Conservation (phyloP, 176 grass and related monocot species). For the Aegilops longissima region DNA sequence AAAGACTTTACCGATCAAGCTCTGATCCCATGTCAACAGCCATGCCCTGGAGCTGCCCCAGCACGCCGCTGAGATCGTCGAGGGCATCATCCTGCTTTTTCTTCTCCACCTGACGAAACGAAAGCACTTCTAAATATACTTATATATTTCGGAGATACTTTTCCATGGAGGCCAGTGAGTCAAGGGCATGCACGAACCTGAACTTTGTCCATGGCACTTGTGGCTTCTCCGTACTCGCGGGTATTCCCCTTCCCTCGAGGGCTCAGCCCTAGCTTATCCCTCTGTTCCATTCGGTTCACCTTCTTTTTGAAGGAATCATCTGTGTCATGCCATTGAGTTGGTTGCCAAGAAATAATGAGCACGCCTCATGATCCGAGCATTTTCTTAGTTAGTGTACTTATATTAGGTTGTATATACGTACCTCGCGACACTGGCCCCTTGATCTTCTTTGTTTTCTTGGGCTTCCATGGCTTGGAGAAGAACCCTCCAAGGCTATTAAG, state of each 20-base stretch:
- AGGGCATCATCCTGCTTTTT: conserved; percentile 74
- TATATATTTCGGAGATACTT: not conserved
- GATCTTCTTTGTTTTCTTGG: conserved; percentile 69
- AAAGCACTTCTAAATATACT: not conserved
- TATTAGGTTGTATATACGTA: not conserved
- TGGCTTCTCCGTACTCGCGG: conserved; percentile 47
- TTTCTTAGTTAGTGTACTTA: not conserved
- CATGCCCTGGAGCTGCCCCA: conserved; percentile 85
- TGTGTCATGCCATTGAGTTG: conserved; percentile 16
- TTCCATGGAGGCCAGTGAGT: not conserved
- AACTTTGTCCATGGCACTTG: conserved; percentile 65
- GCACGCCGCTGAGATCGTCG: conserved; percentile 64
- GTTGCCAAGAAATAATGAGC: not conserved
- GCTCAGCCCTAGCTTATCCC: conserved; percentile 65
- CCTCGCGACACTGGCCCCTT: conserved; percentile 67
- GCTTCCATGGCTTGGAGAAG: conserved; percentile 76
- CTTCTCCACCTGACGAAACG: conserved; percentile 57
- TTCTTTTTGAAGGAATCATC: conserved; percentile 76
- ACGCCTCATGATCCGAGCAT: not conserved
- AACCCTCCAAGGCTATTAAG: conserved; percentile 62
- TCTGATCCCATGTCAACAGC: conserved; percentile 77
- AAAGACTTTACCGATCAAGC: conserved; percentile 52
- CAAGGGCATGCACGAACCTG: conserved; percentile 36
- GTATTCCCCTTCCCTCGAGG: conserved; percentile 41
- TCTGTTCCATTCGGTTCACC: conserved; percentile 58